Percentiles rank a stretch among this genome's conserved stretches.
phyloP scores from a whole-genome alignment of 2,329 filamentous ascomycete genomes.

The Colletotrichum sp. region DNA sequence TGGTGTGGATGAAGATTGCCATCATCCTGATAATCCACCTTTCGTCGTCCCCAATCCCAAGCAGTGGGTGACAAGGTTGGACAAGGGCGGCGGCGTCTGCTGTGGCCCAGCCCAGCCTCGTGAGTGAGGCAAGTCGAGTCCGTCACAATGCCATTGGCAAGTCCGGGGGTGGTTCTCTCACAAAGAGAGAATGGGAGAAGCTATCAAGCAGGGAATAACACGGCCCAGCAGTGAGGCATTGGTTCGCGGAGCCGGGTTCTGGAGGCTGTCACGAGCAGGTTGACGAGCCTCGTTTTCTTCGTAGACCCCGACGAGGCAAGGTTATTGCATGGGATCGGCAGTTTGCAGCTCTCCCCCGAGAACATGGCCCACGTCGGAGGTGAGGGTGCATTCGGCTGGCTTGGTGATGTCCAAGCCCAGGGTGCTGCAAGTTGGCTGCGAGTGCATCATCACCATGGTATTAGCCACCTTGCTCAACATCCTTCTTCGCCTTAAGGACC shows the following conservation, averaged over 20 bases:
- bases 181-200: neutral
- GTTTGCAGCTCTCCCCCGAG: neutral
- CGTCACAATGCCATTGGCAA: neutral
- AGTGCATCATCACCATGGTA: neutral
- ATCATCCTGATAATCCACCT: neutral
- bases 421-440: neutral
- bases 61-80: neutral
- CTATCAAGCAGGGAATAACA: neutral
- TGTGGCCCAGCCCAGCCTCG: neutral
- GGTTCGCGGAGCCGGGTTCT: neutral
- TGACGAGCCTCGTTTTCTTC: conserved; percentile 1
- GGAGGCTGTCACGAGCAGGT: neutral
- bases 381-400: neutral
- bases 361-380: neutral
- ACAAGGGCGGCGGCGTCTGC: neutral
- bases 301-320: neutral
- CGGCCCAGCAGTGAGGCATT: neutral
- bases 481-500: neutral
- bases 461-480: neutral
- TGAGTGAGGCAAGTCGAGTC: neutral
- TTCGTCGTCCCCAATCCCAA: neutral
- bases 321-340: neutral
- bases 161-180: neutral
- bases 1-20: neutral
- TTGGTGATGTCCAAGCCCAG: neutral